Evolutionary conservation across 2,329 filamentous ascomycete genomes (phyloP).

Genomic region (Xylaria sp.): DNA sequence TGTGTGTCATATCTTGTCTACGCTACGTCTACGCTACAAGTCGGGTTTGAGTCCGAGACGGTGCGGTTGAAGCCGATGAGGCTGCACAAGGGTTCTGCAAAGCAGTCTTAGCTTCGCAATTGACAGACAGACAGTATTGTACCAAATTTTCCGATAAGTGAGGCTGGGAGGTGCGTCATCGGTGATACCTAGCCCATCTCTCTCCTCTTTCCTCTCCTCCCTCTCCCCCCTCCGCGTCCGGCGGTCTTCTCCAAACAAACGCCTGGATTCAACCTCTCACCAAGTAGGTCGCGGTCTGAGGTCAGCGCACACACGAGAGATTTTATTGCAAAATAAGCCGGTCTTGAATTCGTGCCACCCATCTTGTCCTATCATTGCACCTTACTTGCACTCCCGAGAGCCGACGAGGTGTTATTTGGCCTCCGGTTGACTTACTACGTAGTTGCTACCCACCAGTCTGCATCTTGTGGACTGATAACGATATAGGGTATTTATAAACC

Average conservation of each 20-base stretch:
- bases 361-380: slow-evolving; percentile 20
- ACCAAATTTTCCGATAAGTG: slow-evolving; percentile 22
- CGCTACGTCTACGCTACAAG: slow-evolving; percentile 1
- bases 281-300: slow-evolving; percentile 12
- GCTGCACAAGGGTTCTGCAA: slow-evolving; percentile 33
- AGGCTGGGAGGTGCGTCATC: slow-evolving; percentile 36
- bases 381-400: background rate
- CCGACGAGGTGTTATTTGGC: background rate
- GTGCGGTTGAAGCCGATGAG: slow-evolving; percentile 30
- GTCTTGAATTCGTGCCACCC: slow-evolving; percentile 1
- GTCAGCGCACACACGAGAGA: slow-evolving; percentile 29
- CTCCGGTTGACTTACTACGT: background rate
- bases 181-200: slow-evolving; percentile 21
- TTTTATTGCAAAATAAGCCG: slow-evolving; percentile 32
- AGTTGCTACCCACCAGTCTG: background rate
- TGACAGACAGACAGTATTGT: slow-evolving; percentile 20
- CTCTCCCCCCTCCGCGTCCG: slow-evolving; percentile 16
- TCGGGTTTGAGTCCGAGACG: slow-evolving; percentile 25
- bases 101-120: slow-evolving; percentile 36
- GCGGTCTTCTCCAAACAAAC: slow-evolving; percentile 32
- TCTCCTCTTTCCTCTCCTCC: slow-evolving; percentile 6
- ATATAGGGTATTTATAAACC: background rate
- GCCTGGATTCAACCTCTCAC: slow-evolving; percentile 14
- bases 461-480: slow-evolving; percentile 4
- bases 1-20: slow-evolving; percentile 27